Evolutionary conservation across 2,329 filamentous ascomycete genomes (phyloP).

Genomic region (Diaporthe amygdali): DNA sequence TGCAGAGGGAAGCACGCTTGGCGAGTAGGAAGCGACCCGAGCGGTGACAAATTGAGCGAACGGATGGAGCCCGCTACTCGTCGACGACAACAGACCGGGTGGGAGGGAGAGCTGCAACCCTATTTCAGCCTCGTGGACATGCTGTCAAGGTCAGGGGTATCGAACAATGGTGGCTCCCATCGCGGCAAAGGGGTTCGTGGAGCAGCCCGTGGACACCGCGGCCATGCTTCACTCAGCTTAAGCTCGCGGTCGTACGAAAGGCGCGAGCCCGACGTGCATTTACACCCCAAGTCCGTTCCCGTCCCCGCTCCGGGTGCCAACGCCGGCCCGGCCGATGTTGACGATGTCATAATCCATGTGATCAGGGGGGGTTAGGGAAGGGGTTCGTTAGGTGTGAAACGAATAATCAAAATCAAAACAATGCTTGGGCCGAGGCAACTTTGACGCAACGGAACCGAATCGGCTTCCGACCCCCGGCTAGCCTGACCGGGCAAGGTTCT

Average conservation of each 20-base stretch:
- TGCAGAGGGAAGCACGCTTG: neutral
- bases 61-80: neutral
- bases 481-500: neutral
- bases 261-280: constrained; percentile 4
- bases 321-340: neutral
- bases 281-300: neutral
- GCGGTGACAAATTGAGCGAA: neutral
- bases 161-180: neutral
- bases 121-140: constrained; percentile 16
- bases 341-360: neutral
- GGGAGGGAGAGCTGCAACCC: neutral
- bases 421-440: neutral
- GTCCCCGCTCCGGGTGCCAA: neutral
- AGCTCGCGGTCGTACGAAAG: neutral
- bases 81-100: neutral
- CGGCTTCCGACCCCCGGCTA: neutral
- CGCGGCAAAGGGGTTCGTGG: neutral
- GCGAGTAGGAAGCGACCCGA: constrained; percentile 4
- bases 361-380: neutral
- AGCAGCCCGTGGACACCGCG: constrained; percentile 9
- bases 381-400: neutral
- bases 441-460: neutral
- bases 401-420: neutral
- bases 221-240: neutral
- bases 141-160: neutral